Evolutionary conservation across 495 filamentous ascomycete genomes (phyloP), one percentile per base, ranked within the genome.

Genomic region (Xylaria longipes): DNA sequence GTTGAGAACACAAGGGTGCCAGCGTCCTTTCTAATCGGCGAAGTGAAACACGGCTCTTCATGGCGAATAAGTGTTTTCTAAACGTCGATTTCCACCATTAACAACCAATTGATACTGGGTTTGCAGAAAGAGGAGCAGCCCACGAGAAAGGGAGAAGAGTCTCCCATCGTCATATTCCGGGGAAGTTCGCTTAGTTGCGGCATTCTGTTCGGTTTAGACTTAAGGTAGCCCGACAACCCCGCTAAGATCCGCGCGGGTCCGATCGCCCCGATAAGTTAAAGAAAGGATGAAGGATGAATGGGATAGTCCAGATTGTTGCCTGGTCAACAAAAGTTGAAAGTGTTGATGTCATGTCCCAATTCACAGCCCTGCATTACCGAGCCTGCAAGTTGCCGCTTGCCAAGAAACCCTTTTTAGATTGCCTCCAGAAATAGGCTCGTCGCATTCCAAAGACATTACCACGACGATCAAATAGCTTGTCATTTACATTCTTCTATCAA

Each of bases 261-360:
- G 7, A 50, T 20, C 5, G 43, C 20, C 0, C 43, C 29, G 35
- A 39, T n/a, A 61, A 61, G 29, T 31, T 56, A 3, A 17, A 29
- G 27, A 35, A 35, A 8, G 0, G 20, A 1, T 1, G 12, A 17
- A 29, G 27, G 35, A 35, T n/a, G 0, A 33, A 1, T 1, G 22
- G n/a, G 17, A 71, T n/a, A n/a, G 25, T 48, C n/a, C 15, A 37
- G 68, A 76, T 74, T 69, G 83, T 84, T 84, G 80, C 77, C 81
- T 72, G 46, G 80, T 70, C 81, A 83, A 84, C 83, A 71, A 62
- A 75, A 69, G 39, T 57, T 39, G n/a, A n/a, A 67, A 66, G 46
- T 77, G 69, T 80, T 74, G 66, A 74, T 72, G 68, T 54, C 45
- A 70, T 56, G 45, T 37, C 46, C 27, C 39, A 41, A 58, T 31